phyloP scores from a whole-genome alignment of 176 grass and related monocot species.

The Oryza rufipogon region DNA sequence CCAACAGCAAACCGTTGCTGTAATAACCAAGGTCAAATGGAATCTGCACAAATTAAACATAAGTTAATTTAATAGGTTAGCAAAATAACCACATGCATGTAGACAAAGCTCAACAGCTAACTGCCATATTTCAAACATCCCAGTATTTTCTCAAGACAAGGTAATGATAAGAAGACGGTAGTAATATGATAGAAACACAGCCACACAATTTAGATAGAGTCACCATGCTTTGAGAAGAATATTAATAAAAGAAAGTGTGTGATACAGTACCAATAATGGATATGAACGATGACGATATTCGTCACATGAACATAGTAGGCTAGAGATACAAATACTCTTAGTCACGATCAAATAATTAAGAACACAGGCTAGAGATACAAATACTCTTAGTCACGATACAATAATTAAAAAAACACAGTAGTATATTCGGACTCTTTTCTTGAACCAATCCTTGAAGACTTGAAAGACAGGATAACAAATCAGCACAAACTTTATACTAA shows the following conservation, averaged over 20 bases:
- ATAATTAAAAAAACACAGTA: too few species aligned
- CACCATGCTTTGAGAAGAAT: not conserved
- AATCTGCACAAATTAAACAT: constrained; percentile 55
- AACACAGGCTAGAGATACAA: too few species aligned
- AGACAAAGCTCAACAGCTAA: not conserved
- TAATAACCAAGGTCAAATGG: constrained; percentile 77
- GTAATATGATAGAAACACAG: not conserved
- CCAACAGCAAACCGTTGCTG: constrained; percentile 75
- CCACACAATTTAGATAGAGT: not conserved
- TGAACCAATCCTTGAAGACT: not conserved
- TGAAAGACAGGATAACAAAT: not conserved
- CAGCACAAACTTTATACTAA: not conserved
- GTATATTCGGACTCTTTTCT: not conserved
- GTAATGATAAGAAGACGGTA: not conserved
- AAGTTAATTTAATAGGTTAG: not conserved
- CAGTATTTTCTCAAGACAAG: not conserved
- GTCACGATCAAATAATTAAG: too few species aligned
- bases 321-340: too few species aligned
- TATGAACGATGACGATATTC: not conserved
- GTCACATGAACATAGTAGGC: not conserved
- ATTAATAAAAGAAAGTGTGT: not conserved
- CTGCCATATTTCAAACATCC: not conserved
- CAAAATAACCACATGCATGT: not conserved
- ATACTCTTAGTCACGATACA: too few species aligned
- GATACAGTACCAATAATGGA: not conserved